Percentiles rank a stretch among this genome's conserved stretches.
These are phyloP conservation scores for Penicillium paneum DNA, from an alignment of 2,329 filamentous ascomycete genomes.

Conservation along the genomic window DNA sequence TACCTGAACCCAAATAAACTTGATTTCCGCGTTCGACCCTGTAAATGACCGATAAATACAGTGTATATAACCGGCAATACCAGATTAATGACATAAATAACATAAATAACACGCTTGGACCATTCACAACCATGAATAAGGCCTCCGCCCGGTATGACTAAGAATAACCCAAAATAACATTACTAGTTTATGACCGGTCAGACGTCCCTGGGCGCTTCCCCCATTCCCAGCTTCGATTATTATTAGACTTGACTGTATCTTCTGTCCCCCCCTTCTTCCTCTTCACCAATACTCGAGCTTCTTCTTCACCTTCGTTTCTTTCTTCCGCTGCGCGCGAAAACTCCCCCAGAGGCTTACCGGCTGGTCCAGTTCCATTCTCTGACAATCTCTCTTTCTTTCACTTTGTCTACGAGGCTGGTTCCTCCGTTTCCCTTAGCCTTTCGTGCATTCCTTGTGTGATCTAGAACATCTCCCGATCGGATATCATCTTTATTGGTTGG, in stretches of 20 bases:
- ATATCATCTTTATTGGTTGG: slow-evolving; percentile 3
- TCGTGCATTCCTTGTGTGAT: not conserved
- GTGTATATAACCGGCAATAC: not conserved
- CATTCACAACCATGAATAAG: not conserved
- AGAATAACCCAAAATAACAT: slow-evolving; percentile 7
- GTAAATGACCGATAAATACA: slow-evolving; percentile 1
- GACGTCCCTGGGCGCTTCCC: slow-evolving; percentile 5
- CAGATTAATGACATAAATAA: not conserved
- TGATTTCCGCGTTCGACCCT: not conserved
- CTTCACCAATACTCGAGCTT: slow-evolving; percentile 16
- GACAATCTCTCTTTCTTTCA: slow-evolving; percentile 29
- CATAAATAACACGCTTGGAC: not conserved
- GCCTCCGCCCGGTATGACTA: not conserved
- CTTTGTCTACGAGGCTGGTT: slow-evolving; percentile 35
- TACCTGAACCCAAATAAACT: not conserved
- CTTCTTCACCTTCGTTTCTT: slow-evolving; percentile 28
- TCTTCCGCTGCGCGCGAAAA: slow-evolving; percentile 38
- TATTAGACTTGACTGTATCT: slow-evolving; percentile 15
- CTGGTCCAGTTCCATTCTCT: slow-evolving; percentile 37
- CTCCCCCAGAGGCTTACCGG: slow-evolving; percentile 32
- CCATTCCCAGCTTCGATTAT: slow-evolving; percentile 15
- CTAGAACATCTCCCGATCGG: slow-evolving; percentile 15
- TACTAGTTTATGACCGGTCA: slow-evolving; percentile 12
- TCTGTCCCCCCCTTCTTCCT: slow-evolving; percentile 11
- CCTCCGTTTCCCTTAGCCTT: slow-evolving; percentile 24